Evolutionary conservation across 305 asterid species (phyloP), one percentile per base, ranked within the genome.

Genomic region (Fraxinus baroniana): DNA sequence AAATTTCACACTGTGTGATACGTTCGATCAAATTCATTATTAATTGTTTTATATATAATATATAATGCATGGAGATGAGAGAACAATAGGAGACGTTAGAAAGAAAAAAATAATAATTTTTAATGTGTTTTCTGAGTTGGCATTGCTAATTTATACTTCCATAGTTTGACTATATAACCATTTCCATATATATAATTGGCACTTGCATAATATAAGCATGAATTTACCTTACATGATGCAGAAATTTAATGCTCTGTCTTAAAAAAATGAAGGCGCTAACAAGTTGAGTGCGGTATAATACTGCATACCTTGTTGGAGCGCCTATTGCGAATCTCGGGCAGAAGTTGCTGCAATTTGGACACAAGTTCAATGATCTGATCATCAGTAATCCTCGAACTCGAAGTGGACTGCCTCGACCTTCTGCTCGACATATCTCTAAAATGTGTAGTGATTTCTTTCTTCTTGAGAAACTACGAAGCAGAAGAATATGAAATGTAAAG

Each of bases 351-450:
- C 37, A 95, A 87, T 87, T 92, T 92, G 83, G 98, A 90, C 39
- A 95, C 90, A 35, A 95, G 98, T 35, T 93, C 95, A 41, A 92
- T 91, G 74, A 95, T 95, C 81, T 95, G 97, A 79, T 93, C 98
- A 55, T 95, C 98, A 0, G 91, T 76, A 66, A 95, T 95, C 80
- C 98, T 87, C 0, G 96, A 80, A n/a, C 86, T 89, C 5, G 87
- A 81, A 4, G 87, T 20, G 13, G 95, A 80, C 71, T 90, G 95
- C 83, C 98, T 88, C 8, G 98, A 90, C 88, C 98, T 91, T 89
- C 97, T 92, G 80, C 92, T 91, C 1, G 98, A 95, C 98, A 94
- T 94, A n/a, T 74, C 87, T 86, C 0, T 35, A 76, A 32, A n/a
- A 1, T 79, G 20, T 24, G 6, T 18, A 7, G 68, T 0, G 28